Evolutionary conservation across 1,284 basidiomycete genomes (phyloP).

Genomic region (Melampsora americana): DNA sequence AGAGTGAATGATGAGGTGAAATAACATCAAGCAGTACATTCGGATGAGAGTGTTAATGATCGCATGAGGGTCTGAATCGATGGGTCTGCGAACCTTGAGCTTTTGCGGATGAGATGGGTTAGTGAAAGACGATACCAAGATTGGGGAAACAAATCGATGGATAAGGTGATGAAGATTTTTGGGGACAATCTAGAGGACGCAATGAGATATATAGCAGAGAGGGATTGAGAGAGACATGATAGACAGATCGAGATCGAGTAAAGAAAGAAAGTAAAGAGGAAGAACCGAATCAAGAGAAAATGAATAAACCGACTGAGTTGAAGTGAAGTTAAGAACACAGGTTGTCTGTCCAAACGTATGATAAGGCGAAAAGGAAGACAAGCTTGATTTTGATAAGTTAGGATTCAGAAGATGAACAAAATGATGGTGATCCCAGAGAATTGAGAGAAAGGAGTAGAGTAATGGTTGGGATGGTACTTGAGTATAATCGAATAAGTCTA

Average conservation of each 20-base stretch:
- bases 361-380: slow-evolving; percentile 2
- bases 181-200: neutral
- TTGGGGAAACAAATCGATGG: neutral
- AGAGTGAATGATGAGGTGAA: neutral
- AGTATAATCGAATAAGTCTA: no score
- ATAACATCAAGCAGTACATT: neutral
- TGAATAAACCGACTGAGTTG: slow-evolving; percentile 1
- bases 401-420: neutral
- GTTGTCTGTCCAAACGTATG: neutral
- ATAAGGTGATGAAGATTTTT: no score
- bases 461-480: no score
- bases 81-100: neutral
- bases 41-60: neutral
- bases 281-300: neutral
- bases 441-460: no score
- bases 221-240: neutral
- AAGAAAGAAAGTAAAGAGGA: slow-evolving; percentile 1
- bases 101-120: neutral
- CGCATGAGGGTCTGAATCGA: neutral
- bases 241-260: slow-evolving; percentile 1
- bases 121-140: neutral
- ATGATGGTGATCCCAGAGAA: no score
- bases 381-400: neutral
- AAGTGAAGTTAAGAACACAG: neutral
- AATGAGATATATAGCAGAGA: neutral